Percentiles rank a stretch among this genome's conserved stretches.
phyloP scores from a whole-genome alignment of 129 eudicot species.

The Arctium minus region DNA sequence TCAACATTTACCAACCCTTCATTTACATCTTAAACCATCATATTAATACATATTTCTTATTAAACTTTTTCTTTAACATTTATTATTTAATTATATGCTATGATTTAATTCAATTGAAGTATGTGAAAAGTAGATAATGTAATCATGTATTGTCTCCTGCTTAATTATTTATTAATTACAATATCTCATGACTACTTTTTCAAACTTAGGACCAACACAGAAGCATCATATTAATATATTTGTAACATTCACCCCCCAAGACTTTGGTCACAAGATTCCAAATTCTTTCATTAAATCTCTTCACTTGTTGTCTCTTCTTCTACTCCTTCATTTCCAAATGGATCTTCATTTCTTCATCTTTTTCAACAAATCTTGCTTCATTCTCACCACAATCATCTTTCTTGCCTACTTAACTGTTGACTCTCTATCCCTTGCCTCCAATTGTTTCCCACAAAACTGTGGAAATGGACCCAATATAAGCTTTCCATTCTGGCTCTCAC shows the following conservation, averaged over 20 bases:
- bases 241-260: constrained; percentile 12
- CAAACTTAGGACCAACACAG: constrained; percentile 25
- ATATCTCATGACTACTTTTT: constrained; percentile 15
- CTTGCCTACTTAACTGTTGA: constrained; percentile 11
- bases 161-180: neutral
- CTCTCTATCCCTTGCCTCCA: constrained; percentile 15
- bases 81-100: neutral
- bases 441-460: constrained; percentile 47
- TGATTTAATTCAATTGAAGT: neutral
- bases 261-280: constrained; percentile 24
- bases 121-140: neutral
- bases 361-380: neutral
- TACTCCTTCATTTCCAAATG: constrained; percentile 25
- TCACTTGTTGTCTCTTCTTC: constrained; percentile 4
- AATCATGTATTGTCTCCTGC: neutral
- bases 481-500: constrained; percentile 56
- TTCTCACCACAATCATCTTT: constrained; percentile 16
- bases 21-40: neutral
- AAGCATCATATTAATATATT: constrained; percentile 17
- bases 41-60: too few species aligned
- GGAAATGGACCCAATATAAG: constrained; percentile 47
- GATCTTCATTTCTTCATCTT: constrained; percentile 21
- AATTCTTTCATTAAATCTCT: neutral
- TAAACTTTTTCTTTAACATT: neutral
- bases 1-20: constrained; percentile 24